Evolutionary conservation across 2,329 filamentous ascomycete genomes (phyloP).

Genomic region (Metarhizium album): DNA sequence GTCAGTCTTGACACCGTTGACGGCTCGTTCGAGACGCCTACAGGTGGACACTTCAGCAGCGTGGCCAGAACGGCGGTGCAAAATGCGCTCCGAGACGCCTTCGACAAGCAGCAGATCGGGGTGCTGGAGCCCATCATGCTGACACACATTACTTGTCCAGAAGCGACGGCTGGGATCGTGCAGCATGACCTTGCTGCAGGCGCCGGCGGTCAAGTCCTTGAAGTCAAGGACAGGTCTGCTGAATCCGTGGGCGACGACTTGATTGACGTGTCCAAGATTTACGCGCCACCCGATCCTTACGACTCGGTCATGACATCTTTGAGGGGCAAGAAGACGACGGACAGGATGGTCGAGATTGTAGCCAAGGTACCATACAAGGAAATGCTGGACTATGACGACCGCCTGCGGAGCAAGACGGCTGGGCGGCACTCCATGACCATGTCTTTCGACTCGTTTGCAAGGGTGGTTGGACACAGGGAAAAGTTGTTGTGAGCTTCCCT

Average conservation of each 20-base stretch:
- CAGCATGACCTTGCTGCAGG: slow-evolving; percentile 70
- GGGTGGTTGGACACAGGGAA: slow-evolving; percentile 43
- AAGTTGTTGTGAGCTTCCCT: slow-evolving; percentile 29
- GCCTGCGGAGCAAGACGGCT: slow-evolving; percentile 77
- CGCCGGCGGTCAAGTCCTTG: slow-evolving; percentile 61
- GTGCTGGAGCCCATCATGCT: slow-evolving; percentile 93
- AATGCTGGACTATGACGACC: slow-evolving; percentile 90
- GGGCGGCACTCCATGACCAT: slow-evolving; percentile 57
- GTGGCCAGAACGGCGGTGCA: slow-evolving; percentile 53
- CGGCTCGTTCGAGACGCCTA: slow-evolving; percentile 45
- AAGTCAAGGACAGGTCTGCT: slow-evolving; percentile 48
- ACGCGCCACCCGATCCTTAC: slow-evolving; percentile 80
- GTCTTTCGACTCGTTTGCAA: slow-evolving; percentile 47
- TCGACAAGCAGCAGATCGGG: slow-evolving; percentile 42
- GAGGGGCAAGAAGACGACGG: slow-evolving; percentile 37
- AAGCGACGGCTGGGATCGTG: slow-evolving; percentile 68
- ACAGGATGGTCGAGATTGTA: slow-evolving; percentile 53
- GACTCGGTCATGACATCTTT: slow-evolving; percentile 48
- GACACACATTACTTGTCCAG: slow-evolving; percentile 76
- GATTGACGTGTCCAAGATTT: slow-evolving; percentile 67
- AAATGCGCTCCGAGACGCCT: slow-evolving; percentile 53
- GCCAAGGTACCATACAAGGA: slow-evolving; percentile 89
- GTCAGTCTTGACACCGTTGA: slow-evolving; percentile 56
- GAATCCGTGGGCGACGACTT: slow-evolving; percentile 23
- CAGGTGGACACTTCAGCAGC: slow-evolving; percentile 58